Percentiles rank a stretch among this genome's conserved stretches.
phyloP scores from a whole-genome alignment of 2,329 filamentous ascomycete genomes.

The Paradendryphiella salina region DNA sequence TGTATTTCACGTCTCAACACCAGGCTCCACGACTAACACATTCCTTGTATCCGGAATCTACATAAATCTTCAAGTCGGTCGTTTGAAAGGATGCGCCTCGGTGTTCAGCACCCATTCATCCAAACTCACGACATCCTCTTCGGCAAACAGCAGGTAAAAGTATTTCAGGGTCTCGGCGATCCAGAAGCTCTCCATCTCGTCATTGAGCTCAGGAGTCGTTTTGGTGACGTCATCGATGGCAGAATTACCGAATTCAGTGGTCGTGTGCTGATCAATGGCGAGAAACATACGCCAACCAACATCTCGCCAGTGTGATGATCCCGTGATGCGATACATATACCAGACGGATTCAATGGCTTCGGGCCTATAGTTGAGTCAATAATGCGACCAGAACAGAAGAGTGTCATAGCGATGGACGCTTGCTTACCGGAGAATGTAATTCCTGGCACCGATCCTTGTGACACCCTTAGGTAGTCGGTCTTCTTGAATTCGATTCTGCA shows the following conservation, averaged over 20 bases:
- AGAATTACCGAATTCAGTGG: slow-evolving; percentile 65
- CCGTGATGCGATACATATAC: slow-evolving; percentile 74
- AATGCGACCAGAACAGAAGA: neutral
- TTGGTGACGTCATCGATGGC: slow-evolving; percentile 68
- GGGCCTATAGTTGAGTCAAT: slow-evolving; percentile 49
- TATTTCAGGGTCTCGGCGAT: slow-evolving; percentile 70
- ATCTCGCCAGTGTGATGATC: slow-evolving; percentile 65
- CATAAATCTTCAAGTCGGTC: slow-evolving; percentile 20
- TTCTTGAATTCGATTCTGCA: slow-evolving; percentile 44
- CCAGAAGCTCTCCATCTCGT: slow-evolving; percentile 79
- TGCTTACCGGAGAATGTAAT: slow-evolving; percentile 63
- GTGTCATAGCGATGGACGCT: neutral
- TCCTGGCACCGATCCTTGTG: slow-evolving; percentile 57
- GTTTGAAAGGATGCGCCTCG: slow-evolving; percentile 51
- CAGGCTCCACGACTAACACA: no score
- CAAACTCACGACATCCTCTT: slow-evolving; percentile 61
- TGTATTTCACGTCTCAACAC: no score
- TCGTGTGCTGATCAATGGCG: slow-evolving; percentile 63
- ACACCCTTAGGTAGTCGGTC: slow-evolving; percentile 60
- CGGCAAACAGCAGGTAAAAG: slow-evolving; percentile 65
- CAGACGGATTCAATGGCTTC: slow-evolving; percentile 83
- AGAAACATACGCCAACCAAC: slow-evolving; percentile 76
- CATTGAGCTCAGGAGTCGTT: slow-evolving; percentile 50
- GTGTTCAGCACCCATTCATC: slow-evolving; percentile 67
- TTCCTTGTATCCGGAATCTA: neutral